phyloP scores from a whole-genome alignment of 1,284 basidiomycete genomes.

The Tilletia caries region DNA sequence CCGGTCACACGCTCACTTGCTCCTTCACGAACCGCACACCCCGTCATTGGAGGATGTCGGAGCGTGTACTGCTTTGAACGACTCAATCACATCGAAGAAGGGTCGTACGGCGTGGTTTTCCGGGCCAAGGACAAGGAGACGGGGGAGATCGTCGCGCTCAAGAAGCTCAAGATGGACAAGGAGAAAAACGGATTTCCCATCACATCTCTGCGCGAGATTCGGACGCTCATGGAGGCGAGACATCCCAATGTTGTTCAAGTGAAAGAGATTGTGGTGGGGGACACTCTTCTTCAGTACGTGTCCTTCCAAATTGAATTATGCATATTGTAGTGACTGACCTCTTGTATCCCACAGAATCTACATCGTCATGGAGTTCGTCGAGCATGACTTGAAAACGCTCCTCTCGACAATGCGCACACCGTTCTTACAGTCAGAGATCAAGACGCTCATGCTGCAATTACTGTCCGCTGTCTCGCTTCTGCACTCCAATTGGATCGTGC shows the following conservation, averaged over 20 bases:
- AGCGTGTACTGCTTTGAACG: conserved; percentile 45
- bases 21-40: conserved; percentile 26
- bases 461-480: conserved; percentile 88
- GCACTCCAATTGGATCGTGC: conserved; percentile 94
- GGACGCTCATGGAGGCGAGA: conserved; percentile 72
- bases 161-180: conserved; percentile 96
- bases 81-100: conserved; percentile 98
- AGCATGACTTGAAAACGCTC: conserved; percentile 96
- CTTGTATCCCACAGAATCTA: conserved; percentile 67
- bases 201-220: conserved; percentile 89
- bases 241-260: conserved; percentile 95
- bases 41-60: conserved; percentile 32
- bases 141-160: conserved; percentile 83
- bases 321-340: neutral
- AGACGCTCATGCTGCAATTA: conserved; percentile 89
- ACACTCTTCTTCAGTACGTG: conserved; percentile 92
- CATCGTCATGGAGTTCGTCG: conserved; percentile 99
- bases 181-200: conserved; percentile 98
- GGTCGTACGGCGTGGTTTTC: conserved; percentile 95
- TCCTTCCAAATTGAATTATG: conserved; percentile 18
- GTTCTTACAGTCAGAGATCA: conserved; percentile 95
- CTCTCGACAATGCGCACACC: conserved; percentile 88
- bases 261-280: conserved; percentile 96
- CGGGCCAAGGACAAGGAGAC: conserved; percentile 85
- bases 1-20: neutral